These are phyloP conservation scores for Thermomucor indicae-seudaticae DNA, from an alignment of 371 early-diverging fungal genomes.

Conservation along the genomic window DNA sequence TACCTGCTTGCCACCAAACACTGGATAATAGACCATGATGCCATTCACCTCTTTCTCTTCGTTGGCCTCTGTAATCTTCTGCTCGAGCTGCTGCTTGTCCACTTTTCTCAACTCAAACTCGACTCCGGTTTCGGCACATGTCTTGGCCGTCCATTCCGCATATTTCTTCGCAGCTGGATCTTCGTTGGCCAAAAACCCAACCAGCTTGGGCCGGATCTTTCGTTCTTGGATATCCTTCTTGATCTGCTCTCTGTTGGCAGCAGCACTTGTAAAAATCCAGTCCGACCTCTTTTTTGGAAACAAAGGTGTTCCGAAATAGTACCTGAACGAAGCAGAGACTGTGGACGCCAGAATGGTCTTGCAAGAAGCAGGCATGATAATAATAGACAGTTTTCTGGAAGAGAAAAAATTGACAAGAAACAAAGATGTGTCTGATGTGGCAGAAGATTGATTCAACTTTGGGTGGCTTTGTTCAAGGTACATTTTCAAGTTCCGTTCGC, in stretches of 20 bases:
- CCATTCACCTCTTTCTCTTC: slow-evolving; percentile 80
- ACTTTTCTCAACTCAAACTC: slow-evolving; percentile 87
- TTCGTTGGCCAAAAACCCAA: slow-evolving; percentile 93
- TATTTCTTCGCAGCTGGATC: slow-evolving; percentile 90
- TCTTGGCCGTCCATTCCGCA: slow-evolving; percentile 89
- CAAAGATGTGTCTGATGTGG: too few relatives aligned
- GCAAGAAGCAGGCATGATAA: slow-evolving; percentile 7
- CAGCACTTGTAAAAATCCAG: background rate
- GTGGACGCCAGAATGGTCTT: slow-evolving; percentile 58
- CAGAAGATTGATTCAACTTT: too few relatives aligned
- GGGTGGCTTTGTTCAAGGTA: too few relatives aligned
- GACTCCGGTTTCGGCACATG: slow-evolving; percentile 88
- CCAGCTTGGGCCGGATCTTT: slow-evolving; percentile 76
- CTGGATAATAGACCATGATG: slow-evolving; percentile 95
- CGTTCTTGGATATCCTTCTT: slow-evolving; percentile 71
- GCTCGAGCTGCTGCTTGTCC: slow-evolving; percentile 80
- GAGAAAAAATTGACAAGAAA: too few relatives aligned
- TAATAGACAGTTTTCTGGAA: too few relatives aligned
- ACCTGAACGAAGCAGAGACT: slow-evolving; percentile 63
- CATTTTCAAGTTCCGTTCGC: too few relatives aligned
- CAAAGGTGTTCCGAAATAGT: background rate
- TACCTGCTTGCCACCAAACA: slow-evolving; percentile 88
- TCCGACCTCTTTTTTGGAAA: background rate
- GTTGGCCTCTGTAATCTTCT: slow-evolving; percentile 84
- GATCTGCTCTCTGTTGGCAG: slow-evolving; percentile 69